Evolutionary conservation across 139 green algal genomes (phyloP).

Genomic region (Monoraphidium neglectum): DNA sequence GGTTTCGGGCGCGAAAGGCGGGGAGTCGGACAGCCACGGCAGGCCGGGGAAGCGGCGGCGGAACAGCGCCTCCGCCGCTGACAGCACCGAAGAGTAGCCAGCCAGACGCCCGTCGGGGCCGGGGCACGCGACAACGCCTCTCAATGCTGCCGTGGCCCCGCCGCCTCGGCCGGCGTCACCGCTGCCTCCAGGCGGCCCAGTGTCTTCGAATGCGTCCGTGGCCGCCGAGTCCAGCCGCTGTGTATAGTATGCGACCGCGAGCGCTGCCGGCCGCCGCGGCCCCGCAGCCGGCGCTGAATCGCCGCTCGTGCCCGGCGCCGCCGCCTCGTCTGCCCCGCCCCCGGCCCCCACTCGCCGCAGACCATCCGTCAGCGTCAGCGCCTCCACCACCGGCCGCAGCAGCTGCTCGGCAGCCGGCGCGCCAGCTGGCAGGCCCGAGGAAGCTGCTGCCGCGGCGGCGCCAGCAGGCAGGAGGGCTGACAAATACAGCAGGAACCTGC

Average conservation of each 20-base stretch:
- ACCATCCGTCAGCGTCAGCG: neutral
- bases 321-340: neutral
- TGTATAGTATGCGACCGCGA: neutral
- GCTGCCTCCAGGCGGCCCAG: neutral
- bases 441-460: neutral
- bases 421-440: neutral
- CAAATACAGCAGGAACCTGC: constrained; percentile 34
- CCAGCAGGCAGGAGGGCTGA: neutral
- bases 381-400: neutral
- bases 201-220: neutral
- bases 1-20: too few species aligned
- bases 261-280: neutral
- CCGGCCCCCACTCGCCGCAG: neutral
- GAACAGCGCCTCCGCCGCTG: constrained; percentile 7
- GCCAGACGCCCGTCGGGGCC: neutral
- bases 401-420: constrained; percentile 1
- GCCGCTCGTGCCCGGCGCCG: neutral
- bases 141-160: constrained; percentile 4
- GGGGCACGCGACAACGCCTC: constrained; percentile 7
- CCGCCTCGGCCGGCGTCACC: neutral
- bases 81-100: neutral
- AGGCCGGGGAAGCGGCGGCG: constrained; percentile 7
- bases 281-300: neutral
- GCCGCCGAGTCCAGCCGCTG: neutral
- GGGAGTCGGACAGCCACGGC: constrained; percentile 18